Percentiles rank a stretch among this genome's conserved stretches.
Evolutionary conservation across 2,329 filamentous ascomycete genomes (phyloP).

Genomic region (Apiospora rasikravindrae): DNA sequence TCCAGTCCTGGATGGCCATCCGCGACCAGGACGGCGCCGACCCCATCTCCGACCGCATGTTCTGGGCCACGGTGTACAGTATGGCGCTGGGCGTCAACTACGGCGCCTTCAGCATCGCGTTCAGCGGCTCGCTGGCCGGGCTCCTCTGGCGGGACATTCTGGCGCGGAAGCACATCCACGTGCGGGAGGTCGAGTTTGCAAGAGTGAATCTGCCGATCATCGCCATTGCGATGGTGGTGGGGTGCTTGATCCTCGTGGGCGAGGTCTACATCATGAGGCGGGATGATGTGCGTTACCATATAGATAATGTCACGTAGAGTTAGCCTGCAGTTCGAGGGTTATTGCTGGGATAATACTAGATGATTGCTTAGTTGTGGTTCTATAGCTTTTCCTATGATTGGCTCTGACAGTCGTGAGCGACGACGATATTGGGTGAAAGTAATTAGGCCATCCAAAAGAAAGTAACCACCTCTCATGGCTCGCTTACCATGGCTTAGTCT

Average conservation of each 20-base stretch:
- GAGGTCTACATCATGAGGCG: constrained; percentile 60
- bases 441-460: not conserved
- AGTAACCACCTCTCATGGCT: not conserved
- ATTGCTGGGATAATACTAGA: not conserved
- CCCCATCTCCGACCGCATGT: constrained; percentile 66
- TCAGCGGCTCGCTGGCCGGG: constrained; percentile 74
- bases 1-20: constrained; percentile 71
- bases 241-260: constrained; percentile 57
- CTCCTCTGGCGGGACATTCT: constrained; percentile 77
- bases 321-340: not conserved
- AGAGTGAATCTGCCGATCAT: constrained; percentile 74
- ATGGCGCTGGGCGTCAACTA: constrained; percentile 80
- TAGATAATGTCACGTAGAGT: not conserved
- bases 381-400: not conserved
- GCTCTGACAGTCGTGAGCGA: not conserved
- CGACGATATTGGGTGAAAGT: not conserved
- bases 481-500: not conserved
- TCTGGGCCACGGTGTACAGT: constrained; percentile 76
- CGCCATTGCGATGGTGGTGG: constrained; percentile 68
- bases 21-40: constrained; percentile 48
- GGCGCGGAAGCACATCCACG: constrained; percentile 68
- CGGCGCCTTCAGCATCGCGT: constrained; percentile 74
- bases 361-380: not conserved
- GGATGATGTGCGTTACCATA: not conserved
- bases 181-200: constrained; percentile 68